These are phyloP conservation scores for Aspergillus japonicus DNA, from an alignment of 2,329 filamentous ascomycete species.

Conservation along the genomic window DNA sequence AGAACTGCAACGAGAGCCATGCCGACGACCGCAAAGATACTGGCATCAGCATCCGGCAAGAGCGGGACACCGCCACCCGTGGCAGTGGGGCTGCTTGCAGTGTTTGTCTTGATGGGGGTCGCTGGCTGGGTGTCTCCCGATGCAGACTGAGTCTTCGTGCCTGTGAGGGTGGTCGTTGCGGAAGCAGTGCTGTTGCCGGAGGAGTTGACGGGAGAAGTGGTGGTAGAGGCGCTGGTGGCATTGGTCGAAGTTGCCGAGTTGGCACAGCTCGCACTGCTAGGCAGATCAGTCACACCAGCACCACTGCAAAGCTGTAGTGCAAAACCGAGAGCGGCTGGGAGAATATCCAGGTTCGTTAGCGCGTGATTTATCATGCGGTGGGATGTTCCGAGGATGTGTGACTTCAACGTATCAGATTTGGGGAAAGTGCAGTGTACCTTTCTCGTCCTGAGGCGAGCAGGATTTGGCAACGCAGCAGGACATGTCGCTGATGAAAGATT, in stretches of 20 bases:
- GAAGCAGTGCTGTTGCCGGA: neutral
- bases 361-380: neutral
- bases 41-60: constrained; percentile 24
- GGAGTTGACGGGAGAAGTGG: neutral
- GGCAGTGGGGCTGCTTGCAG: constrained; percentile 3
- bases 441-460: constrained; percentile 47
- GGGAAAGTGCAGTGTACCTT: constrained; percentile 28
- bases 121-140: neutral
- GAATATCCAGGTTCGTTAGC: constrained; percentile 5
- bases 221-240: constrained; percentile 12
- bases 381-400: neutral
- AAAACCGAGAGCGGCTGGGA: constrained; percentile 35
- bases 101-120: neutral
- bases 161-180: neutral
- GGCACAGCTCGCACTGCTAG: constrained; percentile 31
- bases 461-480: constrained; percentile 50
- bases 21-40: constrained; percentile 31
- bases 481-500: constrained; percentile 49
- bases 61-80: constrained; percentile 27
- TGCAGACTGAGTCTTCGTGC: neutral
- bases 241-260: constrained; percentile 15
- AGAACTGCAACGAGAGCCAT: constrained; percentile 32
- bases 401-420: neutral
- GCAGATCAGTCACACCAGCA: constrained; percentile 38
- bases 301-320: constrained; percentile 40